These are phyloP conservation scores for Brassica rapa DNA, from an alignment of 345 rosid genomes.

Conservation along the genomic window DNA sequence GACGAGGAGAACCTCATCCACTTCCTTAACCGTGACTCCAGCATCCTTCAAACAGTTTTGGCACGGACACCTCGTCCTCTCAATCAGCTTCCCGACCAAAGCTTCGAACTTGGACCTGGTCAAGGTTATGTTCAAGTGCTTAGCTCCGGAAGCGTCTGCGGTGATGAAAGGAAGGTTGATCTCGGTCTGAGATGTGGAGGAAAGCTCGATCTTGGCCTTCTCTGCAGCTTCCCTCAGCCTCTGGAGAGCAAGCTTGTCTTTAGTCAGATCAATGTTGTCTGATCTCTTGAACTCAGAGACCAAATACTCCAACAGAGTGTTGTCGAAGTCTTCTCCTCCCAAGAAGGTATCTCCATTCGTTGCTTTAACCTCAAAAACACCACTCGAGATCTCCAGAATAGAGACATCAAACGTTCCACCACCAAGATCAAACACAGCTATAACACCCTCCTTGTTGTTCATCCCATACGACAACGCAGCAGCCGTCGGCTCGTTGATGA, in stretches of 20 bases:
- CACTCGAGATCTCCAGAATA: slow-evolving; percentile 52
- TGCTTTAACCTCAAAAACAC: slow-evolving; percentile 61
- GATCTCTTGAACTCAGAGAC: slow-evolving; percentile 46
- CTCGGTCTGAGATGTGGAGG: slow-evolving; percentile 52
- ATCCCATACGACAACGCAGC: slow-evolving; percentile 54
- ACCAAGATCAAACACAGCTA: slow-evolving; percentile 55
- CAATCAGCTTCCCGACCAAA: slow-evolving; percentile 43
- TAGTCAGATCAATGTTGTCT: slow-evolving; percentile 47
- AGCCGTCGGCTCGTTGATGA: slow-evolving; percentile 57
- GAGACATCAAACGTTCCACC: slow-evolving; percentile 58
- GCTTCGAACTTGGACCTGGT: slow-evolving; percentile 51
- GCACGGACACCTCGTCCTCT: slow-evolving; percentile 44
- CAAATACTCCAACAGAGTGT: slow-evolving; percentile 46
- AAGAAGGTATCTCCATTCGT: slow-evolving; percentile 56
- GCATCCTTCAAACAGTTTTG: slow-evolving; percentile 54
- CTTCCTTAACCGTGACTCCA: slow-evolving; percentile 41
- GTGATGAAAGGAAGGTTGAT: slow-evolving; percentile 53
- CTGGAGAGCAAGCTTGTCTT: slow-evolving; percentile 55
- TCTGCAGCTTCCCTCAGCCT: slow-evolving; percentile 57
- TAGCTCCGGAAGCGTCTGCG: slow-evolving; percentile 52
- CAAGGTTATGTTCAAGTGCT: slow-evolving; percentile 49
- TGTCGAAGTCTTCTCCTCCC: slow-evolving; percentile 61
- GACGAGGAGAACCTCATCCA: slow-evolving; percentile 51
- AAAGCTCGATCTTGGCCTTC: slow-evolving; percentile 54
- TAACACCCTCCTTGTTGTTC: slow-evolving; percentile 54